Conservation (phyloP, 768 basidiomycete genomes). For the Leccinellum albellum region DNA sequence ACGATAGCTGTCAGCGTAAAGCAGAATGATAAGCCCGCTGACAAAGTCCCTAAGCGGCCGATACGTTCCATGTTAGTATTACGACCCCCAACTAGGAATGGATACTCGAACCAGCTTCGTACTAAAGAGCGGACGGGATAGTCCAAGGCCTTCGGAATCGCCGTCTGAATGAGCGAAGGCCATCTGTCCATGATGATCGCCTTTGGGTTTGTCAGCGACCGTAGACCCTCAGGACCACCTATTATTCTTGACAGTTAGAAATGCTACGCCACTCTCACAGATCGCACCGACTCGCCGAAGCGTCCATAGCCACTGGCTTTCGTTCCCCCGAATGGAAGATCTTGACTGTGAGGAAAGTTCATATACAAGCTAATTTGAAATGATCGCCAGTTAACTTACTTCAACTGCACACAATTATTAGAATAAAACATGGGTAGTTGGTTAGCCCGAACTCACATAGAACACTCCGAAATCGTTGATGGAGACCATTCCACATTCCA, state of each 20-base stretch:
- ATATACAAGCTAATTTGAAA: not conserved
- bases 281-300: conserved; percentile 55
- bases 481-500: conserved; percentile 97
- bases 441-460: conserved; percentile 52
- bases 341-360: conserved; percentile 52
- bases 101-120: conserved; percentile 63
- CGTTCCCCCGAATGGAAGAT: conserved; percentile 91
- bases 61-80: not conserved
- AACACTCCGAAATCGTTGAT: conserved; percentile 92
- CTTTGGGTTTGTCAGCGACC: conserved; percentile 84
- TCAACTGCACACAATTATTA: conserved; percentile 44
- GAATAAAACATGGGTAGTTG: conserved; percentile 8
- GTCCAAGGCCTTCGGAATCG: conserved; percentile 81
- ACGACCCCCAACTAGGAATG: not conserved
- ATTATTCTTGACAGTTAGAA: conserved; percentile 5
- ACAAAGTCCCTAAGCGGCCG: conserved; percentile 44
- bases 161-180: conserved; percentile 78
- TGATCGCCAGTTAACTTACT: conserved; percentile 42
- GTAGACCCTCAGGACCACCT: conserved; percentile 93
- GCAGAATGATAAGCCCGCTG: conserved; percentile 43
- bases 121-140: conserved; percentile 76
- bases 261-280: conserved; percentile 1
- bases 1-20: conserved; percentile 50
- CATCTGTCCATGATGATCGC: conserved; percentile 83
- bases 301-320: conserved; percentile 92